Base-by-base conservation (phyloP, 306 rosid genomes). In the Quillaja saponaria region DNA sequence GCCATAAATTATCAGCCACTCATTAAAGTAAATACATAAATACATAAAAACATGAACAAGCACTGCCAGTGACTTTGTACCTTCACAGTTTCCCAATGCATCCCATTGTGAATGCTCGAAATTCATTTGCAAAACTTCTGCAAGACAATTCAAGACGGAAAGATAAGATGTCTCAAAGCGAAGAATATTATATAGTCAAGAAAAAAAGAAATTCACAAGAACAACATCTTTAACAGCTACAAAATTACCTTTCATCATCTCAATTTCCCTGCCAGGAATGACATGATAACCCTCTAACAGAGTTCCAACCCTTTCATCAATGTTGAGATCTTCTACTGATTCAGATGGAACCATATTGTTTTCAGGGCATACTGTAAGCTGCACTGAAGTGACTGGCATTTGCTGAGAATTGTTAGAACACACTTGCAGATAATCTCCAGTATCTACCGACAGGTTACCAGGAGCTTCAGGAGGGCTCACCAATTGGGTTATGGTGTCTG, bases 401-500 rank as follows among this genome's bases (percentile, higher is more conserved):
- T 81, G 83, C 69, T 66, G 81, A 46, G 17, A 53, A 64, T 54
- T 73, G 67, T 61, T 71, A 58, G 65, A 58, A 71, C 67, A 85
- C 59, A 58, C 72, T 40, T 81, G 88, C 69, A 76, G 67, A 56
- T 65, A 25, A 71, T 87, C 95, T 51, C 81, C 81, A 35, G 74
- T 34, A 58, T 94, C 99, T 39, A 68, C 79, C 83, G 89, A 73
- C n/a, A 83, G 52, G 80, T 94, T 94, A 61, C 99, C 99, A 13
- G 99, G 75, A 74, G 99, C 97, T 78, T 94, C 97, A 13, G 99
- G 99, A 55, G 99, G 99, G 64, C 66, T 94, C 76, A 81, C 99
- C 71, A 83, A 71, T 72, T 83, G 91, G 53, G 97, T 85, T 55
- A 94, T 59, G 61, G 81, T 72, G 59, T 94, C 99, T 0, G 99